Evolutionary conservation across 805 yeast species (phyloP).

Genomic region (Suhomyces prunicola): DNA sequence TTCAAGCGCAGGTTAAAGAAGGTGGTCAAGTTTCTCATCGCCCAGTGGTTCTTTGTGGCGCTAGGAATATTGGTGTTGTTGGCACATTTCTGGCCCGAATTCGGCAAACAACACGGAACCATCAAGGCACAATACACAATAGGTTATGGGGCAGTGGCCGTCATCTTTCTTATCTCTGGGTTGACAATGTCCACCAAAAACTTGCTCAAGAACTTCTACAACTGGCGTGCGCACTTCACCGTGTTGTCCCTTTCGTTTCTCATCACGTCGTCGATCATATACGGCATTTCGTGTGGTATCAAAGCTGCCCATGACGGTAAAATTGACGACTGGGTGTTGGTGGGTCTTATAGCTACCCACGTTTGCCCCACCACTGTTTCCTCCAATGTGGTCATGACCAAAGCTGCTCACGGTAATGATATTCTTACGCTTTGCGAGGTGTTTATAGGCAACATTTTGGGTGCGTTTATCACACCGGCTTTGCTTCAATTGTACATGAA

Average conservation of each 20-base stretch:
- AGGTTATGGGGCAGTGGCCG: conserved; percentile 82
- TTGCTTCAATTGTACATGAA: conserved; percentile 65
- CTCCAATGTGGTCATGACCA: conserved; percentile 90
- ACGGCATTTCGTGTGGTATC: conserved; percentile 69
- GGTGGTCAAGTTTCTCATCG: conserved; percentile 26
- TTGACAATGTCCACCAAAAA: conserved; percentile 67
- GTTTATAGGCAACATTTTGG: conserved; percentile 76
- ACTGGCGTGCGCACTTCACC: conserved; percentile 82
- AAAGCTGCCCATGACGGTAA: conserved; percentile 49
- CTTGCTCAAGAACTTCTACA: conserved; percentile 56
- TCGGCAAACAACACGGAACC: conserved; percentile 80
- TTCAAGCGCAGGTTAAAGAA: neutral
- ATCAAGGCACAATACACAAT: conserved; percentile 73
- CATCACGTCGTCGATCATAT: conserved; percentile 67
- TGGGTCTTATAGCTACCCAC: conserved; percentile 79
- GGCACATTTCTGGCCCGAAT: conserved; percentile 75
- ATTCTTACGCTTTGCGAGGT: conserved; percentile 79
- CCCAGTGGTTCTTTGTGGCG: conserved; percentile 74
- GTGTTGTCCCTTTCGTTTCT: conserved; percentile 67
- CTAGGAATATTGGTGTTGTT: conserved; percentile 71
- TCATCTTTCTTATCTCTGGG: conserved; percentile 80
- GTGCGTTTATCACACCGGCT: conserved; percentile 87
- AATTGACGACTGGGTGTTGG: conserved; percentile 75
- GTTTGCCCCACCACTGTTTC: conserved; percentile 91
- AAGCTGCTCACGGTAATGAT: conserved; percentile 80